These are phyloP conservation scores for Dothistroma septosporum DNA, from an alignment of 2,329 filamentous ascomycete genomes.

Conservation along the genomic window DNA sequence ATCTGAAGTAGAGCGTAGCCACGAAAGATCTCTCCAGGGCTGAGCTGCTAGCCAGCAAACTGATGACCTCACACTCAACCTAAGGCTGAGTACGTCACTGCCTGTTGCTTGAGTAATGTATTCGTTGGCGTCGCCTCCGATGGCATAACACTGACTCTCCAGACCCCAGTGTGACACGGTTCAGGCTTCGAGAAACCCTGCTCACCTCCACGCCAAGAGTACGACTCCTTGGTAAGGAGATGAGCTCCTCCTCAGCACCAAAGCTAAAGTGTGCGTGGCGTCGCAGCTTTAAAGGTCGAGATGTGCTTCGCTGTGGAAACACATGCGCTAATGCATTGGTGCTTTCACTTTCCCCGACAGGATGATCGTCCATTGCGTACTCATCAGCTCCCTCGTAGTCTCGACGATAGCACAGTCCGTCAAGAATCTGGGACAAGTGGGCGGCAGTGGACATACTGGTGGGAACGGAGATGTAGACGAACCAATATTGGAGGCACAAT, in stretches of 20 bases:
- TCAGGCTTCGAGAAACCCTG: not conserved
- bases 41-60: not conserved
- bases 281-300: not conserved
- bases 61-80: too few species aligned
- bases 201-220: not conserved
- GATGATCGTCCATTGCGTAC: not conserved
- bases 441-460: slow-evolving; percentile 19
- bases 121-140: not conserved
- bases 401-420: slow-evolving; percentile 18
- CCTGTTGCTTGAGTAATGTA: too few species aligned
- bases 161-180: not conserved
- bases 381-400: not conserved
- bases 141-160: not conserved
- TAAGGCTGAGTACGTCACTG: too few species aligned
- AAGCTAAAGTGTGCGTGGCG: not conserved
- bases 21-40: not conserved
- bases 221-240: not conserved
- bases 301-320: not conserved
- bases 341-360: not conserved
- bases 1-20: not conserved
- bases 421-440: slow-evolving; percentile 18
- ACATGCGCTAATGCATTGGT: not conserved
- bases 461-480: slow-evolving; percentile 22
- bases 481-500: slow-evolving; percentile 19
- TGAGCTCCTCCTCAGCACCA: not conserved